Evolutionary conservation across 2,329 filamentous ascomycete genomes (phyloP).

Genomic region (Trichophyton mentagrophytes): DNA sequence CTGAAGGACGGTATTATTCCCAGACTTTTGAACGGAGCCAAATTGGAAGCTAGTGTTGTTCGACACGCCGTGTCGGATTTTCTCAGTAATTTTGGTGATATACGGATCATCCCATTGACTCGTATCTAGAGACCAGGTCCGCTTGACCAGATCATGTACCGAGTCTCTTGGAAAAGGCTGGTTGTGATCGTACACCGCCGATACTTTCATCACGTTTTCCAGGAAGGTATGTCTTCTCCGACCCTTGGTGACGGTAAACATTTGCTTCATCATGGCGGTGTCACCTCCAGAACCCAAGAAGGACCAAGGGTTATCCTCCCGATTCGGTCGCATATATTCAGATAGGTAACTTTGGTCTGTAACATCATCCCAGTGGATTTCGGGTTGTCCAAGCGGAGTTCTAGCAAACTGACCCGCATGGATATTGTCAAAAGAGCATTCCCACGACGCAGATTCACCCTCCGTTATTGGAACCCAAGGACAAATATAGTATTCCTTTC

Average conservation of each 20-base stretch:
- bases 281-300: conserved; percentile 8
- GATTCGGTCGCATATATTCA: conserved; percentile 6
- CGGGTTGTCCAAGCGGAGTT: conserved; percentile 6
- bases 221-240: conserved; percentile 10
- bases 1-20: conserved; percentile 7
- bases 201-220: conserved; percentile 6
- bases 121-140: conserved; percentile 9
- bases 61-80: conserved; percentile 3
- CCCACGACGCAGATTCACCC: conserved; percentile 6
- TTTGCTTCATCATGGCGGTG: conserved; percentile 10
- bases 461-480: conserved; percentile 6
- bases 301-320: conserved; percentile 10
- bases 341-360: conserved; percentile 5
- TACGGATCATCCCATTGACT: conserved; percentile 5
- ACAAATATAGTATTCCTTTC: conserved; percentile 1
- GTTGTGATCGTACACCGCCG: conserved; percentile 7
- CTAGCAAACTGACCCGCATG: not conserved
- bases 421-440: conserved; percentile 9
- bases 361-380: conserved; percentile 11
- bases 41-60: conserved; percentile 8
- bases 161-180: conserved; percentile 6
- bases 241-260: conserved; percentile 10
- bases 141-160: conserved; percentile 9
- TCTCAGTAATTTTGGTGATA: conserved; percentile 8
- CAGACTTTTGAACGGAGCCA: conserved; percentile 3